A percentile compares a stretch with the other conserved stretches of the same genome.
Conservation (phyloP, 2,329 filamentous ascomycete genomes). For the Penicillium sp. region DNA sequence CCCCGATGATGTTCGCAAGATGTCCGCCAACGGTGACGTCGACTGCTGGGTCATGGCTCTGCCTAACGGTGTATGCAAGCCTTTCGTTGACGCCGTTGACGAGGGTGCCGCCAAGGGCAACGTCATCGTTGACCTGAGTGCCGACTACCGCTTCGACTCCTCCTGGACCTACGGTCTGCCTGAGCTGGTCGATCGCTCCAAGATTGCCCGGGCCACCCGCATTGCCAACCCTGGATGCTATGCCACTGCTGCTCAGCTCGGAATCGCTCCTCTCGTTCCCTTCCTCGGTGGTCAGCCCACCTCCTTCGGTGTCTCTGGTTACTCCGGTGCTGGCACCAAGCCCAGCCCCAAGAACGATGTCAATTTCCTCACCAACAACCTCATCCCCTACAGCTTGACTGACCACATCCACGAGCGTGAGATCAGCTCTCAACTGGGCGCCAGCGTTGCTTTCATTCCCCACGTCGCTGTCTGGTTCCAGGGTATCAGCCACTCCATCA, state of each 20-base stretch:
- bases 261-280: slow-evolving; percentile 77
- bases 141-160: slow-evolving; percentile 87
- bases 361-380: slow-evolving; percentile 76
- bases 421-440: slow-evolving; percentile 75
- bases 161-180: slow-evolving; percentile 89
- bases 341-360: slow-evolving; percentile 93
- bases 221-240: slow-evolving; percentile 96
- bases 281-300: slow-evolving; percentile 77
- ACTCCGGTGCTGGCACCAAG: slow-evolving; percentile 93
- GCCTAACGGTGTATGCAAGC: slow-evolving; percentile 91
- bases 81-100: slow-evolving; percentile 86
- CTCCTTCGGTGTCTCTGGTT: slow-evolving; percentile 88
- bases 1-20: slow-evolving; percentile 79
- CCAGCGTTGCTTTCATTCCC: slow-evolving; percentile 78
- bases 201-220: slow-evolving; percentile 74
- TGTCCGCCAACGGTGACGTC: slow-evolving; percentile 80
- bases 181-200: slow-evolving; percentile 74
- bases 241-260: slow-evolving; percentile 87
- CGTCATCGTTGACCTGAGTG: slow-evolving; percentile 90
- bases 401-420: slow-evolving; percentile 95
- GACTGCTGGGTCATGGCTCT: slow-evolving; percentile 98
- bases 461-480: slow-evolving; percentile 98
- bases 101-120: slow-evolving; percentile 66
- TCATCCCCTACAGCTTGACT: slow-evolving; percentile 87
- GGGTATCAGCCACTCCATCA: slow-evolving; percentile 89